Base-by-base conservation (phyloP, 2,329 filamentous ascomycete genomes). In the Dendryphion nanum region DNA sequence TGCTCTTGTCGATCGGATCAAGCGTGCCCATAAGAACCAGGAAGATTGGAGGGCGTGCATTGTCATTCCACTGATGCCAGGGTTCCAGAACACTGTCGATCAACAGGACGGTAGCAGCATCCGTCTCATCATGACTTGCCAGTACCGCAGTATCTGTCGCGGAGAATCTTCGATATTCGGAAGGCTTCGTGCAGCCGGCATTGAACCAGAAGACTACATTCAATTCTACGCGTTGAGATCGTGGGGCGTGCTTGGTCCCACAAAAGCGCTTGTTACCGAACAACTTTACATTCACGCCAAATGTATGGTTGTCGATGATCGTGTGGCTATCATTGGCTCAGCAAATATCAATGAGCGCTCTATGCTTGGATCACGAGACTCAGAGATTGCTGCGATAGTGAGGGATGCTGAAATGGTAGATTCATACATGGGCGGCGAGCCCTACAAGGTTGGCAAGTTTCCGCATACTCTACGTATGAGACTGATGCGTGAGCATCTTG, bases 261-360 rank as follows among this genome's bases (percentile, higher is more conserved):
- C 84, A 47, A 86, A 93, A 50, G 80, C 82, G 40, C 72, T 97
- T 24, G 89, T 93, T 3, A 97, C 93, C 0, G 93, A 98, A 64
- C 93, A 97, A 68, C 78, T 98, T 8, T 98, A 98, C 61, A 97
- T 98, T 40, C 93, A 98, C 58, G 93, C 93, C 44, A 98, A 98
- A 69, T 86, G 86, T 50, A 97, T 97, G 75, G 79, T 98, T 39
- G 91, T 95, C 4, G 93, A 98, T 64, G 93, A 98, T 58, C 82
- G 91, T 21, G 81, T 93, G 41, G 91, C 85, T 15, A 82, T 98
- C 44, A 98, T 98, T 53, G 93, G 93, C 14, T 97, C 91, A 31
- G 93, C 93, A 37, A 98, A 98, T 62, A 97, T 98, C 73, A 98
- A 98, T 56, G 93, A 98, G 66, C 83, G 93, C 31, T 97, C 91